Evolutionary conservation across 2,329 filamentous ascomycete species (phyloP).

Genomic region (Gyromitra esculenta): DNA sequence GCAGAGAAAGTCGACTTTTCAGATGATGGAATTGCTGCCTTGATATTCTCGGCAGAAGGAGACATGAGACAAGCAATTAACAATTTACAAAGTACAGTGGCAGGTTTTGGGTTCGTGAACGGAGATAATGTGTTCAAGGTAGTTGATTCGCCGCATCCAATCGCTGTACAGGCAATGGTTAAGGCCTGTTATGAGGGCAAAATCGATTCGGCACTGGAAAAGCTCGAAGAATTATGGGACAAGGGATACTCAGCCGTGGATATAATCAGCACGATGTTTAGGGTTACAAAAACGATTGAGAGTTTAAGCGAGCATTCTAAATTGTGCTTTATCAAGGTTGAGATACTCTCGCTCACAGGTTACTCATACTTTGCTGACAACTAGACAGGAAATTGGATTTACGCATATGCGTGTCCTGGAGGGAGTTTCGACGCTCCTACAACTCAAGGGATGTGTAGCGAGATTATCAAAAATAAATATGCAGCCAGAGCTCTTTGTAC

Average conservation of each 20-base stretch:
- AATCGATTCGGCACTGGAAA: slow-evolving; percentile 85
- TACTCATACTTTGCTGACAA: slow-evolving; percentile 45
- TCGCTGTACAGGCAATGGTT: slow-evolving; percentile 98
- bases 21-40: slow-evolving; percentile 92
- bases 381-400: slow-evolving; percentile 82
- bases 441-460: slow-evolving; percentile 90
- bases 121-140: slow-evolving; percentile 98
- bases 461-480: slow-evolving; percentile 95
- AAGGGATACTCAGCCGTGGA: slow-evolving; percentile 98
- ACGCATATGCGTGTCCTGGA: slow-evolving; percentile 99
- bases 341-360: slow-evolving; percentile 46
- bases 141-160: slow-evolving; percentile 94
- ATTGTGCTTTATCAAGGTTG: slow-evolving; percentile 86
- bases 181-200: slow-evolving; percentile 95
- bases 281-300: slow-evolving; percentile 94
- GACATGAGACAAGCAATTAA: slow-evolving; percentile 99
- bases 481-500: slow-evolving; percentile 82
- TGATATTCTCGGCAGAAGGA: slow-evolving; percentile 96
- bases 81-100: slow-evolving; percentile 91
- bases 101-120: slow-evolving; percentile 95
- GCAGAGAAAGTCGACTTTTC: slow-evolving; percentile 89
- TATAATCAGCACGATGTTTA: slow-evolving; percentile 99
- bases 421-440: slow-evolving; percentile 91
- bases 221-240: slow-evolving; percentile 88
- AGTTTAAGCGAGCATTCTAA: slow-evolving; percentile 93